A percentile compares a stretch with the other conserved stretches of the same genome.
phyloP scores from a whole-genome alignment of 352 stramenopile genomes.

The Phytopythium montanum region DNA sequence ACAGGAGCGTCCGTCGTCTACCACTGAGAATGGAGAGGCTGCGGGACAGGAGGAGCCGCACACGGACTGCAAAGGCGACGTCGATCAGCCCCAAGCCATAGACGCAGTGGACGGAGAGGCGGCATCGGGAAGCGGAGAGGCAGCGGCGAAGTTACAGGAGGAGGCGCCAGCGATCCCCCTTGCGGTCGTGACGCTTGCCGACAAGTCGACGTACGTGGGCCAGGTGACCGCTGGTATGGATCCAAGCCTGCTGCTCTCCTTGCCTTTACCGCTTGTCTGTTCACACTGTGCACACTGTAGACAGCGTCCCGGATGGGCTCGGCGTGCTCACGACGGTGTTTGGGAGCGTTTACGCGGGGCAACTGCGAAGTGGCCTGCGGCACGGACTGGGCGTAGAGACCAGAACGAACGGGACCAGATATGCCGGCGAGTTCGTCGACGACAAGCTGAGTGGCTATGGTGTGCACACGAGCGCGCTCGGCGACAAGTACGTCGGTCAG shows the following conservation, averaged over 20 bases:
- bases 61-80: background rate
- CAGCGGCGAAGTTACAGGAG: background rate
- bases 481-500: slow-evolving; percentile 36
- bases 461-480: slow-evolving; percentile 38
- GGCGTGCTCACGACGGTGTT: slow-evolving; percentile 34
- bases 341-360: slow-evolving; percentile 32
- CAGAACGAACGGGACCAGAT: slow-evolving; percentile 32
- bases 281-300: slow-evolving; percentile 11
- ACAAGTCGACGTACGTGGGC: slow-evolving; percentile 29
- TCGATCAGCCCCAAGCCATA: background rate
- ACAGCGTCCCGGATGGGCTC: slow-evolving; percentile 27
- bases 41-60: background rate
- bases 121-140: background rate
- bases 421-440: slow-evolving; percentile 30
- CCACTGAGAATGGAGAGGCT: background rate
- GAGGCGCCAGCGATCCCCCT: slow-evolving; percentile 5
- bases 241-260: background rate
- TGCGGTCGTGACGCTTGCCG: slow-evolving; percentile 15
- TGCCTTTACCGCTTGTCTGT: background rate
- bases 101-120: background rate
- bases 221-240: slow-evolving; percentile 19
- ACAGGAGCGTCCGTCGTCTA: background rate
- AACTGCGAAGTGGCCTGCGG: slow-evolving; percentile 28
- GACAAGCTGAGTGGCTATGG: slow-evolving; percentile 31
- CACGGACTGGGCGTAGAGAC: slow-evolving; percentile 39